Conservation (phyloP, 164 flowering plant genomes). For the Warburgia ugandensis region DNA sequence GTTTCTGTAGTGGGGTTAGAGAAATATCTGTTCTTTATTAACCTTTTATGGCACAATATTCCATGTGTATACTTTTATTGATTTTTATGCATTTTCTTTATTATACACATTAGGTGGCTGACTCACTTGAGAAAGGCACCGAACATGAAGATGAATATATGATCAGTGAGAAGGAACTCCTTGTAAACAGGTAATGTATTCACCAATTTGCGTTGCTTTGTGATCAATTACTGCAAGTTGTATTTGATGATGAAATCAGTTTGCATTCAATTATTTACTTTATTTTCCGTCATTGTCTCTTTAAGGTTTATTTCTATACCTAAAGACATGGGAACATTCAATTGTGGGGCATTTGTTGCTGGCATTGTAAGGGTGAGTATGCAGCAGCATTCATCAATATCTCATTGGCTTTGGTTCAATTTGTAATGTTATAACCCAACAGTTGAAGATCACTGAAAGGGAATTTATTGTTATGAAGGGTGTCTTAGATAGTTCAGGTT, state of each 20-base stretch:
- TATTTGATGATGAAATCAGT: too few relatives aligned
- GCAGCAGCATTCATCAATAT: too few relatives aligned
- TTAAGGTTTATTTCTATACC: slow-evolving; percentile 92
- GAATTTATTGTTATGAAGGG: slow-evolving; percentile 51
- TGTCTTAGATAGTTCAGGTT: slow-evolving; percentile 89
- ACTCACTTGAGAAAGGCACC: slow-evolving; percentile 99
- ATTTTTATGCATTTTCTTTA: neutral
- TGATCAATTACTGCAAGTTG: too few relatives aligned
- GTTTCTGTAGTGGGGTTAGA: too few relatives aligned
- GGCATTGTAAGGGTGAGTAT: slow-evolving; percentile 86
- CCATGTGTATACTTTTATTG: too few relatives aligned
- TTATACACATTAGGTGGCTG: slow-evolving; percentile 63
- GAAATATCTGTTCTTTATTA: too few relatives aligned
- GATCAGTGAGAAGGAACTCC: slow-evolving; percentile 99
- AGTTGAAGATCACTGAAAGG: too few relatives aligned
- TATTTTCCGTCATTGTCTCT: slow-evolving; percentile 1
- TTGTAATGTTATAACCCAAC: too few relatives aligned
- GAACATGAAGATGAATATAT: slow-evolving; percentile 99
- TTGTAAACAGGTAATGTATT: slow-evolving; percentile 81
- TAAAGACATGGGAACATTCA: slow-evolving; percentile 98
- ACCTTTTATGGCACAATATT: too few relatives aligned
- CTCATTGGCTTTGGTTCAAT: neutral
- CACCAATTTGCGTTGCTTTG: too few relatives aligned
- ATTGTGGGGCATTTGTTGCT: slow-evolving; percentile 99
- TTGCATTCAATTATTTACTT: too few relatives aligned